phyloP scores from a whole-genome alignment of 1,284 basidiomycete genomes.

The Vanrija sp. region DNA sequence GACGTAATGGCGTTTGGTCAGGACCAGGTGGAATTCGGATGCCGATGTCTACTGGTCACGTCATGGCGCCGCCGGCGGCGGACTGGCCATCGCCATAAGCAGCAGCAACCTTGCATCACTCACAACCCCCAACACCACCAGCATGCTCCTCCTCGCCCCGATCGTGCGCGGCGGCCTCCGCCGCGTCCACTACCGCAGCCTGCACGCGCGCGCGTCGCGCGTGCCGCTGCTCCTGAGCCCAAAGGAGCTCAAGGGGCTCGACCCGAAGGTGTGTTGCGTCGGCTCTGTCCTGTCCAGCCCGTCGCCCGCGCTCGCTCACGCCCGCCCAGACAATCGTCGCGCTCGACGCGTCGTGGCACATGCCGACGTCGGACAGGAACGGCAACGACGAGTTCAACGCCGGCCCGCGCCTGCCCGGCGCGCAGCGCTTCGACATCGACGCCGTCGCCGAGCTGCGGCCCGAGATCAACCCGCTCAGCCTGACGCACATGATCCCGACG shows the following conservation, averaged over 20 bases:
- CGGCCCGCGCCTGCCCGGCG: slow-evolving; percentile 62
- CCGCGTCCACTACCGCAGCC: too few relatives aligned
- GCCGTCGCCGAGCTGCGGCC: slow-evolving; percentile 51
- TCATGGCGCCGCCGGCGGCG: too few relatives aligned
- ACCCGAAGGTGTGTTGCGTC: slow-evolving; percentile 2
- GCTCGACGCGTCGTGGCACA: slow-evolving; percentile 49
- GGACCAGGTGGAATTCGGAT: too few relatives aligned
- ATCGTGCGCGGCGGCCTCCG: background rate
- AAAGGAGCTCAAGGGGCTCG: slow-evolving; percentile 29
- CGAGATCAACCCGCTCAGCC: slow-evolving; percentile 60
- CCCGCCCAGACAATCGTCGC: slow-evolving; percentile 19
- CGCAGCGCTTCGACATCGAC: slow-evolving; percentile 80
- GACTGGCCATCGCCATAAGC: too few relatives aligned
- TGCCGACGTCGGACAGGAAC: slow-evolving; percentile 46
- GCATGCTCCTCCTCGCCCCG: background rate
- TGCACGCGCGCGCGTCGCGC: background rate
- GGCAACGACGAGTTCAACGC: slow-evolving; percentile 39
- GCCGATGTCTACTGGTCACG: too few relatives aligned
- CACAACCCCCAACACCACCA: background rate
- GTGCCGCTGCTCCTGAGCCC: slow-evolving; percentile 40
- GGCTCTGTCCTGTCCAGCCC: background rate
- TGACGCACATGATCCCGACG: slow-evolving; percentile 92
- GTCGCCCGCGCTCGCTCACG: background rate
- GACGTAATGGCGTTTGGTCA: too few relatives aligned
- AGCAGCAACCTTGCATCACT: too few relatives aligned